These are phyloP conservation scores for Ceratocystis papillata DNA, from an alignment of 2,329 filamentous ascomycete genomes.

Conservation along the genomic window DNA sequence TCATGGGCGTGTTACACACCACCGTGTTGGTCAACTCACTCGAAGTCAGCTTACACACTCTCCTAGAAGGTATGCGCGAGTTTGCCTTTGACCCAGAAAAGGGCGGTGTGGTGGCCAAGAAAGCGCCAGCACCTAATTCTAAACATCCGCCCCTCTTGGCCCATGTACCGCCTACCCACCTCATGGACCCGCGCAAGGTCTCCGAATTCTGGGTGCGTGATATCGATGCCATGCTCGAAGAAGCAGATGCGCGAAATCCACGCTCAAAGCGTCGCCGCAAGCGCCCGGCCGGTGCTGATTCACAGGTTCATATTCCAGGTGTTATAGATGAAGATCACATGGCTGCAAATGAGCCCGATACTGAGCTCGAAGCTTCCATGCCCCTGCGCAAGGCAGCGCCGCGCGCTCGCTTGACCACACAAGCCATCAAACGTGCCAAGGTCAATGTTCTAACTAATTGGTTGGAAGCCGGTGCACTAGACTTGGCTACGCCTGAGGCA, in stretches of 20 bases:
- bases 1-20: conserved; percentile 12
- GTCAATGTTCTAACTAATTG: conserved; percentile 16
- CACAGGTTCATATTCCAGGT: background rate
- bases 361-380: background rate
- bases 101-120: background rate
- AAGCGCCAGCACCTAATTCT: background rate
- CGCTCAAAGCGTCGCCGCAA: background rate
- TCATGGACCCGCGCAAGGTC: conserved; percentile 15
- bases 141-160: too few species aligned
- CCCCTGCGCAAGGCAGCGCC: background rate
- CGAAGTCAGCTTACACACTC: conserved; percentile 15
- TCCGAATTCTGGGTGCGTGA: conserved; percentile 20
- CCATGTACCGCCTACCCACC: background rate
- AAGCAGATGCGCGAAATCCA: conserved; percentile 1
- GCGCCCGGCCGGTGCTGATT: background rate
- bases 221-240: background rate
- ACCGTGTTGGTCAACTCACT: conserved; percentile 17
- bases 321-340: background rate
- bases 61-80: conserved; percentile 12
- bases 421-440: conserved; percentile 16
- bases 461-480: conserved; percentile 11
- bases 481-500: conserved; percentile 15
- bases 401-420: background rate
- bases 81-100: background rate
- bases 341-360: background rate